Conservation (phyloP, 192 early-diverging fungal species). For the Gonapodya prolifera region DNA sequence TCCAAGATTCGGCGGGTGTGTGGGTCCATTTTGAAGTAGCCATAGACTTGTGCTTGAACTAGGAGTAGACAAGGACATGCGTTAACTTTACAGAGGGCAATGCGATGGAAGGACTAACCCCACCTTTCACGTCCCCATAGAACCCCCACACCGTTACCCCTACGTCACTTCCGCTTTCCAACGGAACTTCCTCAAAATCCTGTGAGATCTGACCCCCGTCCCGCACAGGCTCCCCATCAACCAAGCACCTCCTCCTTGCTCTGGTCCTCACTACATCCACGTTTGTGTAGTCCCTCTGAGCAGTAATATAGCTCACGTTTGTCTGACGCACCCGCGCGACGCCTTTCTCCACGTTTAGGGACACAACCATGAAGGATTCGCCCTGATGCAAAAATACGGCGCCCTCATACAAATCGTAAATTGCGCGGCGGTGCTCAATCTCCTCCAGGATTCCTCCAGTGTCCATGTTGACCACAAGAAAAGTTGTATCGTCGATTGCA, state of each 20-base stretch:
- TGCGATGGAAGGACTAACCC: background rate
- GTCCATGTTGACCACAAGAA: conserved; percentile 10
- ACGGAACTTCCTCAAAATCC: background rate
- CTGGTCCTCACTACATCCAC: conserved; percentile 25
- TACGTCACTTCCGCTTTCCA: background rate
- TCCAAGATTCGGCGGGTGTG: conserved; percentile 27
- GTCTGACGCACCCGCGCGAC: conserved; percentile 28
- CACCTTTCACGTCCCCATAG: background rate
- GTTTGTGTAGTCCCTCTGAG: conserved; percentile 36
- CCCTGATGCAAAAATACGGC: conserved; percentile 49
- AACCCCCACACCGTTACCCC: background rate
- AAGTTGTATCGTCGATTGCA: conserved; percentile 3
- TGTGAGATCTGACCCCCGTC: background rate
- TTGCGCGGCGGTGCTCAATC: conserved; percentile 32
- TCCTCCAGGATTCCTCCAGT: conserved; percentile 30
- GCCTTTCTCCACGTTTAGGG: conserved; percentile 28
- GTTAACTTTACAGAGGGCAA: background rate
- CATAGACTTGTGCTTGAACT: conserved; percentile 41
- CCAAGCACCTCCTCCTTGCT: background rate
- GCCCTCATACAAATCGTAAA: conserved; percentile 46
- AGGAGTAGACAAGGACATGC: background rate
- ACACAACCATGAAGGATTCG: conserved; percentile 31
- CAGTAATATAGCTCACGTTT: conserved; percentile 36
- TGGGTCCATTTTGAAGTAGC: conserved; percentile 40
- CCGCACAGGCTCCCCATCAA: background rate